phyloP scores from a whole-genome alignment of 2,329 filamentous ascomycete species.

The Byssothecium circinans region DNA sequence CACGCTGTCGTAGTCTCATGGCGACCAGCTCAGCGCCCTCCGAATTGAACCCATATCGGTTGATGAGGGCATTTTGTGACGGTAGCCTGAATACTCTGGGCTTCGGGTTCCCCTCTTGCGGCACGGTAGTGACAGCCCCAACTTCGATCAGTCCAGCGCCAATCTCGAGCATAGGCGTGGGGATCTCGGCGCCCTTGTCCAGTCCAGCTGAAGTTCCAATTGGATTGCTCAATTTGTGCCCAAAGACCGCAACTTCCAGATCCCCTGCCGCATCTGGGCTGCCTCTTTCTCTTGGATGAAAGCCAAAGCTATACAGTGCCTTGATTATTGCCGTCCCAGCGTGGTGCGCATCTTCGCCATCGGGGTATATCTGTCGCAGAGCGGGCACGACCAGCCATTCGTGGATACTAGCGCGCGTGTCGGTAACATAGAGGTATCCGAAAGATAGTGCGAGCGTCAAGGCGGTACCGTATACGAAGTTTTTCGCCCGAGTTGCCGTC shows the following conservation, averaged over 20 bases:
- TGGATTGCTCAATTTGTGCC: constrained; percentile 75
- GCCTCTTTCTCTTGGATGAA: constrained; percentile 83
- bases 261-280: constrained; percentile 57
- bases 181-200: constrained; percentile 91
- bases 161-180: constrained; percentile 79
- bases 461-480: constrained; percentile 57
- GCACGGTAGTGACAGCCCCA: constrained; percentile 83
- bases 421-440: constrained; percentile 56
- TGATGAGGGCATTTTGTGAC: constrained; percentile 83
- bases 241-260: constrained; percentile 70
- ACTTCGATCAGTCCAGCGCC: constrained; percentile 89
- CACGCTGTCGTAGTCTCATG: constrained; percentile 71
- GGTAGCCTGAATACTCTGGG: constrained; percentile 87
- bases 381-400: constrained; percentile 60
- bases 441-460: constrained; percentile 52
- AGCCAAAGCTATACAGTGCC: constrained; percentile 68
- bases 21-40: constrained; percentile 87
- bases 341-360: constrained; percentile 92
- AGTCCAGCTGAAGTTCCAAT: constrained; percentile 94
- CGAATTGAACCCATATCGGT: constrained; percentile 94
- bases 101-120: constrained; percentile 83
- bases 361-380: constrained; percentile 67
- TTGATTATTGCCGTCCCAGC: constrained; percentile 72
- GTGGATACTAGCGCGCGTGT: constrained; percentile 57
- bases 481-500: constrained; percentile 50